Conservation (phyloP, 192 early-diverging fungal genomes). For the Chytriomyces hyalinus region DNA sequence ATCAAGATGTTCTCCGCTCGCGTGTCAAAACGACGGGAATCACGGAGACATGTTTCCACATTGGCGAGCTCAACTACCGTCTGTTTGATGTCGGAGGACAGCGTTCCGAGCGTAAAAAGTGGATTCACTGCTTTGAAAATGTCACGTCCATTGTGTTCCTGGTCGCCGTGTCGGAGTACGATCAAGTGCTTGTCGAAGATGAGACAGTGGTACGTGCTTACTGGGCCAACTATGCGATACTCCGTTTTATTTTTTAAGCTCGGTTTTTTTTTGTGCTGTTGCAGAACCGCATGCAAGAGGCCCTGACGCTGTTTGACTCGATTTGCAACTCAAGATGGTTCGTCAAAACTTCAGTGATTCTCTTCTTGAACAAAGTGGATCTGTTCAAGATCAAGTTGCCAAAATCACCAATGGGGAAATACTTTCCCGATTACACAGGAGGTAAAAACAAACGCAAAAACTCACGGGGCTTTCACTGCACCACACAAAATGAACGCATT, state of each 20-base stretch:
- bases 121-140: slow-evolving; percentile 99
- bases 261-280: neutral
- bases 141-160: slow-evolving; percentile 95
- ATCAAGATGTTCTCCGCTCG: slow-evolving; percentile 96
- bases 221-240: neutral
- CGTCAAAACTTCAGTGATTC: slow-evolving; percentile 94
- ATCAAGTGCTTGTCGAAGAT: slow-evolving; percentile 94
- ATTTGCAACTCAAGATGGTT: slow-evolving; percentile 99
- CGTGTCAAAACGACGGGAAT: slow-evolving; percentile 98
- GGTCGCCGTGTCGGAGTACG: slow-evolving; percentile 94
- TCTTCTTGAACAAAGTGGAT: slow-evolving; percentile 99
- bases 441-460: neutral
- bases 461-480: neutral
- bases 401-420: slow-evolving; percentile 79
- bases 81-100: slow-evolving; percentile 99
- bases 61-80: slow-evolving; percentile 90
- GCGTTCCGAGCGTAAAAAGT: slow-evolving; percentile 97
- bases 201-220: slow-evolving; percentile 77
- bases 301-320: slow-evolving; percentile 94
- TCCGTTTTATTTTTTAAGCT: slow-evolving; percentile 47
- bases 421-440: slow-evolving; percentile 85
- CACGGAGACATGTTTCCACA: slow-evolving; percentile 90
- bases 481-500: neutral
- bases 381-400: slow-evolving; percentile 90
- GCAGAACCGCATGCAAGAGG: slow-evolving; percentile 94